A percentile compares a stretch with the other conserved stretches of the same genome.
Conservation (phyloP, 345 rosid genomes). For the Conringia planisiliqua region DNA sequence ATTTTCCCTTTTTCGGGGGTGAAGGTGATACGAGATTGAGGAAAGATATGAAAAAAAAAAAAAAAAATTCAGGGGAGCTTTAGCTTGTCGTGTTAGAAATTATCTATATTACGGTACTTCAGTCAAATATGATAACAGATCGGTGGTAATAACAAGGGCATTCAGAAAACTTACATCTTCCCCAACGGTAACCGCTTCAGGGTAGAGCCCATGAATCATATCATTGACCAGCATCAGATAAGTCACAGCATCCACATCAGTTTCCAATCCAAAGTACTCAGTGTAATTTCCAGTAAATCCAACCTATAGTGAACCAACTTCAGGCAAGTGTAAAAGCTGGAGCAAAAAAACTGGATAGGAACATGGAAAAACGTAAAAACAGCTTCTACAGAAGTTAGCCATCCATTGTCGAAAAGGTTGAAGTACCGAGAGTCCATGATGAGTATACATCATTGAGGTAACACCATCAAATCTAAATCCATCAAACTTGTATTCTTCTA, state of each 20-base stretch:
- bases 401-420: neutral
- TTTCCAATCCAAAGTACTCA: conserved; percentile 85
- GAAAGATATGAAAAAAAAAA: neutral
- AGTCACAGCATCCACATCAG: conserved; percentile 88
- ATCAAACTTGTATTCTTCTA: conserved; percentile 92
- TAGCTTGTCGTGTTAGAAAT: neutral
- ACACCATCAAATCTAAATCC: conserved; percentile 99
- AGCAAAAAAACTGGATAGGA: neutral
- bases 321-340: neutral
- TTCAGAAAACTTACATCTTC: conserved; percentile 76
- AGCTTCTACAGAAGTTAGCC: neutral
- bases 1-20: neutral
- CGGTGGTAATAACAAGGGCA: neutral
- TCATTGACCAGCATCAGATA: conserved; percentile 95
- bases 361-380: neutral
- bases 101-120: neutral
- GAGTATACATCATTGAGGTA: conserved; percentile 98
- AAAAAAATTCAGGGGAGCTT: neutral
- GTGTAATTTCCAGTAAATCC: conserved; percentile 88
- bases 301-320: conserved; percentile 40
- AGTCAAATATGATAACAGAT: neutral
- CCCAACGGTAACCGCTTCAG: conserved; percentile 83
- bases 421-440: conserved; percentile 87
- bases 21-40: neutral
- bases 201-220: conserved; percentile 90